Base-by-base conservation (phyloP, 306 rosid genomes). In the Crataegus laevigata region DNA sequence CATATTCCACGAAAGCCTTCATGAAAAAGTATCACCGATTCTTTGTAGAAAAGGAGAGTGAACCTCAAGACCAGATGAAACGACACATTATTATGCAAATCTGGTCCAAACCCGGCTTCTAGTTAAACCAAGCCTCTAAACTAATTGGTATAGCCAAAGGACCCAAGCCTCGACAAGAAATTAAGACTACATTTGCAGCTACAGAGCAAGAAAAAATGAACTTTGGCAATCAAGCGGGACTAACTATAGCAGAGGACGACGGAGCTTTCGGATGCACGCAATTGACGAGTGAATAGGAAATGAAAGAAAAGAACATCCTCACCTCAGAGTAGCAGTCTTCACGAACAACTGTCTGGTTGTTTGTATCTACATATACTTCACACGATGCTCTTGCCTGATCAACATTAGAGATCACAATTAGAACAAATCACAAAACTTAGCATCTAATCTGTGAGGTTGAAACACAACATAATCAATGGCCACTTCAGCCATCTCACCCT, bases 241-340 rank as follows among this genome's bases (percentile, higher is more conserved):
- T 15, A 32, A 34, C 34, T 40, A 40, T 29, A 8, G 18, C 7
- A 62, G 24, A 75, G 2, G 24, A 75, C 0, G 65, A 32, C 29
- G 42, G 11, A 8, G 51, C 73, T 63, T 65, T 19, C 34, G 3
- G 34, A 43, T 32, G 40, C 21, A 50, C 0, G 63, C 32, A 75
- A n/a, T 5, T 13, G 15, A 38, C 26, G 18, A 13, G n/a, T 51
- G 10, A 72, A 24, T 4, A 26, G 47, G 47, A 77, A 72, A 75
- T 19, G 30, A 57, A 51, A 29, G 43, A 5, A 73, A 47, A 50
- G 42, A 10, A 58, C 11, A 51, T 69, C 54, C 89, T 86, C 76
- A 91, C 99, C 99, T 81, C 77, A 54, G 98, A 89, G 81, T 81
- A 86, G 86, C 99, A 92, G 82, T 89, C 81, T 82, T 94, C 93